Conservation (phyloP, 768 basidiomycete genomes). For the Amanita rubescens region DNA sequence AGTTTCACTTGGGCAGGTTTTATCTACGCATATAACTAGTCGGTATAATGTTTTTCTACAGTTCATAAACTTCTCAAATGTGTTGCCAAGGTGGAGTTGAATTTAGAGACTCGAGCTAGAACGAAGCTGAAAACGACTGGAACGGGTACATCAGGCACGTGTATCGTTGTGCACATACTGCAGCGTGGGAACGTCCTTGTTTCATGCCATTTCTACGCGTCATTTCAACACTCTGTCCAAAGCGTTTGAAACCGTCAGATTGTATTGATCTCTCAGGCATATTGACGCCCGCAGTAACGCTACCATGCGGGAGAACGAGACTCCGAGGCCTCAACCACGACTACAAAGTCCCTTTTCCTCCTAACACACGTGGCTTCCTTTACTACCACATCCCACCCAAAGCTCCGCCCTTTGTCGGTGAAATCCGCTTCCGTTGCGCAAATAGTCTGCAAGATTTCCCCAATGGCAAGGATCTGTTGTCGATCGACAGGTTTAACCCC, state of each 20-base stretch:
- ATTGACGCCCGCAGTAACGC: neutral
- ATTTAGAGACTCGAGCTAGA: too few relatives aligned
- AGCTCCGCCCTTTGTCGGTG: slow-evolving; percentile 5
- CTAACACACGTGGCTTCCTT: slow-evolving; percentile 7
- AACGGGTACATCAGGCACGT: too few relatives aligned
- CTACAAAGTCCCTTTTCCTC: slow-evolving; percentile 7
- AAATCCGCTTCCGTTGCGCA: slow-evolving; percentile 10
- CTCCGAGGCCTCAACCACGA: too few relatives aligned
- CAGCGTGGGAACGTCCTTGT: too few relatives aligned
- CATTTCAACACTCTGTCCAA: neutral
- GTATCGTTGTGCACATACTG: too few relatives aligned
- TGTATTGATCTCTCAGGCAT: neutral
- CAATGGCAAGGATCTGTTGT: neutral
- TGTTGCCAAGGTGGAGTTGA: too few relatives aligned
- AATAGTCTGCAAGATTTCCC: neutral
- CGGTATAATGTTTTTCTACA: too few relatives aligned
- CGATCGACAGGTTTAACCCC: neutral
- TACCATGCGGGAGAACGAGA: neutral
- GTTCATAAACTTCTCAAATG: too few relatives aligned
- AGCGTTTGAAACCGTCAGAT: neutral
- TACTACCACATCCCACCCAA: slow-evolving; percentile 5
- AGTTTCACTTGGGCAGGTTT: too few relatives aligned
- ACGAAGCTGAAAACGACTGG: too few relatives aligned
- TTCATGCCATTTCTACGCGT: too few relatives aligned
- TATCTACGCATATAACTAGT: too few relatives aligned